A percentile compares a stretch with the other conserved stretches of the same genome.
Evolutionary conservation across 139 green algal genomes (phyloP).

Genomic region (Picochlorum sp.): DNA sequence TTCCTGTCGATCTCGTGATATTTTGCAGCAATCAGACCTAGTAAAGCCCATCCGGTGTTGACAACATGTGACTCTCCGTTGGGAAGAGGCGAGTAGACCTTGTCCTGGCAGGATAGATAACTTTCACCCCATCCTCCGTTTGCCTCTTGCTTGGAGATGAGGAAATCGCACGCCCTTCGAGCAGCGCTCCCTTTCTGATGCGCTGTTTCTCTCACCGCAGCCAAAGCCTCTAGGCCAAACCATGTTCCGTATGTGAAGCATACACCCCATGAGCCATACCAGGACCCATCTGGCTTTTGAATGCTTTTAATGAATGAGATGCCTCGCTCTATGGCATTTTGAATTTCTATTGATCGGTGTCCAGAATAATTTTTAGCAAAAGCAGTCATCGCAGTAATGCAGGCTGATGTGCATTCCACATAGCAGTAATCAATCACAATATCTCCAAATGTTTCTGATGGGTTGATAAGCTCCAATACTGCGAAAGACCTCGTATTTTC

Average conservation of each 20-base stretch:
- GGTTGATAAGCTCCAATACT: constrained; percentile 78
- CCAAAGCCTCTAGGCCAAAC: constrained; percentile 83
- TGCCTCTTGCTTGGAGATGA: constrained; percentile 76
- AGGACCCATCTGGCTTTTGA: constrained; percentile 83
- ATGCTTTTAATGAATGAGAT: constrained; percentile 35
- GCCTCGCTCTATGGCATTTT: constrained; percentile 16
- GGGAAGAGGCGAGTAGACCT: constrained; percentile 88
- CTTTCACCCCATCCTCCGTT: constrained; percentile 96
- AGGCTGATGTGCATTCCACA: constrained; percentile 92
- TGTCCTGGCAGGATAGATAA: constrained; percentile 95
- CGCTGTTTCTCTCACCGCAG: constrained; percentile 53
- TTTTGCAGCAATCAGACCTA: constrained; percentile 67
- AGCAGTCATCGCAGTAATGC: constrained; percentile 75
- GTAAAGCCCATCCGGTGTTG: constrained; percentile 93
- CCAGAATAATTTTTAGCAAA: constrained; percentile 52
- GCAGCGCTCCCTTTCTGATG: constrained; percentile 5
- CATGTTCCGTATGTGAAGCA: constrained; percentile 99
- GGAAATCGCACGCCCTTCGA: constrained; percentile 69
- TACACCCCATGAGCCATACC: constrained; percentile 97
- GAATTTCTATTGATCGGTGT: constrained; percentile 32
- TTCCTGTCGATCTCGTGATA: constrained; percentile 51
- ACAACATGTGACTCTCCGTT: constrained; percentile 78
- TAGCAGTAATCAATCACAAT: constrained; percentile 99
- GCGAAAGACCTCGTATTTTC: constrained; percentile 88
- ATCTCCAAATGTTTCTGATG: constrained; percentile 97